A percentile compares a stretch with the other conserved stretches of the same genome.
These are phyloP conservation scores for Hyphopichia pseudoburtonii DNA, from an alignment of 1,139 yeast genomes.

Conservation along the genomic window DNA sequence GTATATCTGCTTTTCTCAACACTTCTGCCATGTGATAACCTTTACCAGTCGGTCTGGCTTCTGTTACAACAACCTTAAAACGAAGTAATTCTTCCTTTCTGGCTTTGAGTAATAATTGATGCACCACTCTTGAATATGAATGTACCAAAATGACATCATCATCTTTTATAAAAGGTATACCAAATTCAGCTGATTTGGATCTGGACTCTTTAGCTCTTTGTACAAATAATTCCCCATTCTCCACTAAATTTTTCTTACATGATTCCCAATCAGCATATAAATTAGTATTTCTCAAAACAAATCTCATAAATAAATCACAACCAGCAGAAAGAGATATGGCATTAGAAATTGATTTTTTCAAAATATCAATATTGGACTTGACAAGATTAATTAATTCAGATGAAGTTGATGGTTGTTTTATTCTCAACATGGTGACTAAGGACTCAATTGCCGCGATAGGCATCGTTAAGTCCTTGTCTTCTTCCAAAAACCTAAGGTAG, in stretches of 20 bases:
- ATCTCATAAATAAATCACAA: slow-evolving; percentile 93
- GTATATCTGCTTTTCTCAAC: slow-evolving; percentile 77
- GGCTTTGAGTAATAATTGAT: slow-evolving; percentile 72
- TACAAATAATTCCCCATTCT: slow-evolving; percentile 89
- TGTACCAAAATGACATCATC: slow-evolving; percentile 91
- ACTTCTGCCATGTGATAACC: slow-evolving; percentile 75
- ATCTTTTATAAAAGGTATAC: slow-evolving; percentile 86
- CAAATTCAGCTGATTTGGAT: slow-evolving; percentile 82
- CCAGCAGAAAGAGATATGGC: slow-evolving; percentile 95
- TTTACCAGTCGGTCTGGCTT: slow-evolving; percentile 82
- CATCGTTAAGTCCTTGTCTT: slow-evolving; percentile 95
- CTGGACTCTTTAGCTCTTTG: slow-evolving; percentile 91
- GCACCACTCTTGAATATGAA: slow-evolving; percentile 89
- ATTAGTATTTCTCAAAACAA: slow-evolving; percentile 86
- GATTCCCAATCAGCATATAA: slow-evolving; percentile 94
- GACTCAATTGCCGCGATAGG: slow-evolving; percentile 99
- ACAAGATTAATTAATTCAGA: slow-evolving; percentile 86
- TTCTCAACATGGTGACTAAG: slow-evolving; percentile 75
- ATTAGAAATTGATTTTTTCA: slow-evolving; percentile 80
- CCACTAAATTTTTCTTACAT: slow-evolving; percentile 85
- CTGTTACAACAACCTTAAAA: slow-evolving; percentile 89
- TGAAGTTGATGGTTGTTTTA: slow-evolving; percentile 87
- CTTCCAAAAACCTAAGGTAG: slow-evolving; percentile 75
- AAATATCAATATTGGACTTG: slow-evolving; percentile 68
- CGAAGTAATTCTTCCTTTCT: slow-evolving; percentile 68